These are phyloP conservation scores for Diphasiastrum complanatum DNA, from an alignment of 83 land plant species.

Conservation along the genomic window DNA sequence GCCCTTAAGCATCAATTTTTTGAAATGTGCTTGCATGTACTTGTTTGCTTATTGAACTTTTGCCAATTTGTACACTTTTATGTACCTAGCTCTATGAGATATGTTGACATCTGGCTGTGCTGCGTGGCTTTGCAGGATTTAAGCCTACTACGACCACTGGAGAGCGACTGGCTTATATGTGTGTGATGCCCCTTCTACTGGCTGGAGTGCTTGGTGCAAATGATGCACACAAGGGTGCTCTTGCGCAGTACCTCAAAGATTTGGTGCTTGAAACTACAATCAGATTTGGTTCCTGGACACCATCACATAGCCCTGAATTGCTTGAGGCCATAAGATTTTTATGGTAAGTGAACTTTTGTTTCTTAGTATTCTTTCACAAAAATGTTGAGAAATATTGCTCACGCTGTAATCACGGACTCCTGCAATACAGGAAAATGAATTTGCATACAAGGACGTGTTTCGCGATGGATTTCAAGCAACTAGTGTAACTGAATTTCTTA, in stretches of 20 bases:
- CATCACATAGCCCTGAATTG: slow-evolving; percentile 45
- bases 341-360: slow-evolving; percentile 59
- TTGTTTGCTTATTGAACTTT: no score
- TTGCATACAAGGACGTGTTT: no score
- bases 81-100: no score
- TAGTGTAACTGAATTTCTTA: no score
- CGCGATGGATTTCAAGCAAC: no score
- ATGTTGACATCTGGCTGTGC: no score
- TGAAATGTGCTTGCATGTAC: no score
- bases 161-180: slow-evolving; percentile 55
- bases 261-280: slow-evolving; percentile 47
- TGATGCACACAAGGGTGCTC: slow-evolving; percentile 36
- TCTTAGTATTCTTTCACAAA: slow-evolving; percentile 6
- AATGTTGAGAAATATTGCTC: not conserved
- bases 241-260: slow-evolving; percentile 54
- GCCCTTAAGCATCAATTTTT: no score
- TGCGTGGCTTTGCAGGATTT: slow-evolving; percentile 44
- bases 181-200: slow-evolving; percentile 75
- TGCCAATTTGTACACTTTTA: no score
- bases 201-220: slow-evolving; percentile 80
- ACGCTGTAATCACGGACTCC: no score
- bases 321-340: slow-evolving; percentile 80
- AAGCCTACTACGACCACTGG: slow-evolving; percentile 59
- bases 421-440: no score
- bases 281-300: slow-evolving; percentile 42